A percentile compares a stretch with the other conserved stretches of the same genome.
Evolutionary conservation across 208 protist genomes (phyloP).

Genomic region (Paratrypanosoma confusum): DNA sequence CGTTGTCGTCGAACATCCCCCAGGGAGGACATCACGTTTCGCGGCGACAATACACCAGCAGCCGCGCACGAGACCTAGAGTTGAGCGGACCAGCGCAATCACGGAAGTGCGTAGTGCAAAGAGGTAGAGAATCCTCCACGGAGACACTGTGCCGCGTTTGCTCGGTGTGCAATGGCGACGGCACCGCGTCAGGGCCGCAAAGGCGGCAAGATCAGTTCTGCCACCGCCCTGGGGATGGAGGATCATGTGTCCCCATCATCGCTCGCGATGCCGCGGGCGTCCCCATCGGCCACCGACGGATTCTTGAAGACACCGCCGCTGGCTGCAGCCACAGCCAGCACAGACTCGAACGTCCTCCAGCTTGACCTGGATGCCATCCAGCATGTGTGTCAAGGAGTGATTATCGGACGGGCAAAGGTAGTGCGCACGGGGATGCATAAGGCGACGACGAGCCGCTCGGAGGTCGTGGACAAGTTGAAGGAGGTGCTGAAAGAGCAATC

Average conservation of each 20-base stretch:
- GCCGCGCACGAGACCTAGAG: no score
- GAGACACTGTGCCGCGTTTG: no score
- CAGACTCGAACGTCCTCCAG: constrained; percentile 56
- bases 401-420: constrained; percentile 64
- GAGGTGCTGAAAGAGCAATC: constrained; percentile 22
- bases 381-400: constrained; percentile 65
- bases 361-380: constrained; percentile 77
- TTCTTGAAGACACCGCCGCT: constrained; percentile 22
- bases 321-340: constrained; percentile 9
- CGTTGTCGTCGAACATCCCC: no score
- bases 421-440: constrained; percentile 49
- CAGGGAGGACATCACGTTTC: no score
- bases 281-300: no score
- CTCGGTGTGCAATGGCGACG: constrained; percentile 48
- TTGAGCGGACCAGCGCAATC: no score
- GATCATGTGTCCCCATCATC: constrained; percentile 3
- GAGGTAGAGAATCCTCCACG: no score
- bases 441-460: constrained; percentile 21
- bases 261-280: constrained; percentile 16
- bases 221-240: constrained; percentile 18
- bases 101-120: no score
- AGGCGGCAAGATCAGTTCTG: constrained; percentile 70
- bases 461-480: constrained; percentile 31
- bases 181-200: constrained; percentile 76
- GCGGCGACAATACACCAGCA: no score